Conservation (phyloP, 1,139 yeast genomes). For the Yamadazyma atlantica region DNA sequence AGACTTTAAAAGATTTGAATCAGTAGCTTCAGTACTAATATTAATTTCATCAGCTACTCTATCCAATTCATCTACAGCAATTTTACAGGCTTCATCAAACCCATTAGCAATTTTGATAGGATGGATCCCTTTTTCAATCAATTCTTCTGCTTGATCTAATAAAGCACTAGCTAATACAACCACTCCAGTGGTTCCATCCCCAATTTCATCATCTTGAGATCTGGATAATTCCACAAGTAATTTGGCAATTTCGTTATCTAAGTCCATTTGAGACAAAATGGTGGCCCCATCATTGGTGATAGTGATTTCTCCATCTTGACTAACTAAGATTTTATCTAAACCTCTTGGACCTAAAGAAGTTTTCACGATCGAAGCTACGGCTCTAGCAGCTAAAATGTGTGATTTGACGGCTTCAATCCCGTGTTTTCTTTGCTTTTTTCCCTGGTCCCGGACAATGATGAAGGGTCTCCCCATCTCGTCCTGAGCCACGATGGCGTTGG, state of each 20-base stretch:
- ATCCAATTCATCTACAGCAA: conserved; percentile 80
- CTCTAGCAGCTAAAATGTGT: conserved; percentile 93
- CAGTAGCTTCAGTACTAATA: conserved; percentile 47
- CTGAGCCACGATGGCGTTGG: conserved; percentile 97
- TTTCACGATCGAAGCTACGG: conserved; percentile 89
- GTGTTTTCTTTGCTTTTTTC: conserved; percentile 85
- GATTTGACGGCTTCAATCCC: conserved; percentile 95
- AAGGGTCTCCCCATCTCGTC: conserved; percentile 99
- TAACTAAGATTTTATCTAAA: conserved; percentile 88
- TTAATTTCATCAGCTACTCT: conserved; percentile 63
- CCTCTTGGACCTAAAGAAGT: conserved; percentile 98
- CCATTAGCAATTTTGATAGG: conserved; percentile 98
- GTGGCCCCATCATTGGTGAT: conserved; percentile 99
- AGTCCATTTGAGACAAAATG: conserved; percentile 91
- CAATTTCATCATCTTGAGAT: conserved; percentile 98
- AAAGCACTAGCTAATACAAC: conserved; percentile 95
- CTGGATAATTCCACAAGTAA: conserved; percentile 88
- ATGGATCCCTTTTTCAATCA: conserved; percentile 95
- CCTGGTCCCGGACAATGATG: conserved; percentile 96
- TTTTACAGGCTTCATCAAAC: conserved; percentile 93
- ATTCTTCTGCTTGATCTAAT: conserved; percentile 89
- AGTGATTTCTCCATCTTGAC: conserved; percentile 96
- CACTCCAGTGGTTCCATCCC: conserved; percentile 99
- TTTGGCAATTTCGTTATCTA: conserved; percentile 95
- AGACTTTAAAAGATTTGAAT: conserved; percentile 70